Conservation (phyloP, 2,329 filamentous ascomycete species). For the Phyllosticta paracitricarpa region DNA sequence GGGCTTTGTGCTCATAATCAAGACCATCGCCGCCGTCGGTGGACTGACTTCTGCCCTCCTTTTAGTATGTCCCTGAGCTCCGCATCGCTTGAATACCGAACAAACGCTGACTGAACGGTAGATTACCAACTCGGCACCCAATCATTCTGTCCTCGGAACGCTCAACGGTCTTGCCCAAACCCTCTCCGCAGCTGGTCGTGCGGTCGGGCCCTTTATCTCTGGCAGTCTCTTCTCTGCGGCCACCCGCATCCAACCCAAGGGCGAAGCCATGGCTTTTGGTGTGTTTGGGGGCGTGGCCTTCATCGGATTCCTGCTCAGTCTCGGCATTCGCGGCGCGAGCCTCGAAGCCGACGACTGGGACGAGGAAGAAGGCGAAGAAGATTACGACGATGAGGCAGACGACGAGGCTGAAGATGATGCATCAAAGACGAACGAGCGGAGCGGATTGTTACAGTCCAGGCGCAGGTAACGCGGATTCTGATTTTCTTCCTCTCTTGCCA, state of each 20-base stretch:
- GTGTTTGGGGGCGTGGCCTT: conserved; percentile 77
- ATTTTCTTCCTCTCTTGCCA: neutral
- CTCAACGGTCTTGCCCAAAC: conserved; percentile 93
- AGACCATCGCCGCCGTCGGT: conserved; percentile 82
- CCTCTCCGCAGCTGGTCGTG: conserved; percentile 79
- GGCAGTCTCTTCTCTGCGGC: conserved; percentile 78
- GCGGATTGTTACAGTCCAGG: neutral
- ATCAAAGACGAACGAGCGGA: neutral
- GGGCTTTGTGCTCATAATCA: conserved; percentile 70
- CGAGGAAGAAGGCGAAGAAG: conserved; percentile 30
- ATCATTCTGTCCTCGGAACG: conserved; percentile 74
- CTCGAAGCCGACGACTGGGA: conserved; percentile 51
- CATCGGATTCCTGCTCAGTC: conserved; percentile 67
- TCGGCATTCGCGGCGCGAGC: conserved; percentile 59
- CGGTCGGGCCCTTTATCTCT: conserved; percentile 78
- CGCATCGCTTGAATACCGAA: neutral
- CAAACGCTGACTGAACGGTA: conserved; percentile 25
- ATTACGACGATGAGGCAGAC: conserved; percentile 34
- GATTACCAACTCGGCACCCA: conserved; percentile 90
- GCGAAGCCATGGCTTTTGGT: conserved; percentile 77
- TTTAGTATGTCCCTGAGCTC: conserved; percentile 48
- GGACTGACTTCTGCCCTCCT: conserved; percentile 83
- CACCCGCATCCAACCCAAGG: conserved; percentile 62
- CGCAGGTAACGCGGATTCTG: neutral
- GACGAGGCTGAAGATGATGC: conserved; percentile 21